Conservation (phyloP, 306 rosid species). For the Cucumis hystrix region DNA sequence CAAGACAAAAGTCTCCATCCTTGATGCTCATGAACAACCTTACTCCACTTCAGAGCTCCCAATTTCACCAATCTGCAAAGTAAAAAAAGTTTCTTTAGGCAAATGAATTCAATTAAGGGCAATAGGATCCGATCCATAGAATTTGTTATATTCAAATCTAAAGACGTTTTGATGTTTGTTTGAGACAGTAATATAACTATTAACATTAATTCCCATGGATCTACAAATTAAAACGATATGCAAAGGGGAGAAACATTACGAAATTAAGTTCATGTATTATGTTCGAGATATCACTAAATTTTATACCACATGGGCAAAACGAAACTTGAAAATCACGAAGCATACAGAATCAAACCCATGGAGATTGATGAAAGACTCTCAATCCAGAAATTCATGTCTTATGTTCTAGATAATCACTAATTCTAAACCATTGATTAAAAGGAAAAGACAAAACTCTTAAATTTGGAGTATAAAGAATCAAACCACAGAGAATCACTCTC, state of each 20-base stretch:
- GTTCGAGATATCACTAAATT: no score
- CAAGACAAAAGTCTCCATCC: constrained; percentile 38
- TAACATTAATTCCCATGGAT: not conserved
- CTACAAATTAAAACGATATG: not conserved
- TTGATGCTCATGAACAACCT: constrained; percentile 22
- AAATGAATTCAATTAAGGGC: not conserved
- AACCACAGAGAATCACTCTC: no score
- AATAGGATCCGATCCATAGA: not conserved
- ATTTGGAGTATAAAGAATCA: no score
- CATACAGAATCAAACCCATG: no score
- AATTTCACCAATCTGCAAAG: constrained; percentile 27
- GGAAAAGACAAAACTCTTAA: no score
- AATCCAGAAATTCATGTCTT: no score
- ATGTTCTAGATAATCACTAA: no score
- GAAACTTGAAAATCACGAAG: no score
- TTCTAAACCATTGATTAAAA: no score
- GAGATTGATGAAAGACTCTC: no score
- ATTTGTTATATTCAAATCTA: not conserved
- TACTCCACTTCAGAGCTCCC: constrained; percentile 31
- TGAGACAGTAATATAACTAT: not conserved
- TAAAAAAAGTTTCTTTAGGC: not conserved
- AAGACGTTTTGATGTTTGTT: not conserved
- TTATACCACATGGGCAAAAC: no score
- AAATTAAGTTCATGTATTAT: no score
- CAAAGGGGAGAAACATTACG: not conserved